Conservation (phyloP, 2,329 filamentous ascomycete species). For the Microcera coccophila region DNA sequence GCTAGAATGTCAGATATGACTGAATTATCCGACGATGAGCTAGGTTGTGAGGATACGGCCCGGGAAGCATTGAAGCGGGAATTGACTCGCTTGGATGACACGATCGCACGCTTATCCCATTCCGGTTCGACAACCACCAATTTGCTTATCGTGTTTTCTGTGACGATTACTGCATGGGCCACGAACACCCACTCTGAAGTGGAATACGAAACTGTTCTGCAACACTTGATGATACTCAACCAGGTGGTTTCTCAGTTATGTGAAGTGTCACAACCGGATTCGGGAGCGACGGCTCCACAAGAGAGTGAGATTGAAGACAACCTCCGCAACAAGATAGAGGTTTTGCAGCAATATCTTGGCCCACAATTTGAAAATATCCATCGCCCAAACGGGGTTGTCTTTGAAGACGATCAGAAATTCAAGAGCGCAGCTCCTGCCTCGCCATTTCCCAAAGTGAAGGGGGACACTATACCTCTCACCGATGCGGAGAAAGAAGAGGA, state of each 20-base stretch:
- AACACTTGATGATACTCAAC: neutral
- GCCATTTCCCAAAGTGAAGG: too few species aligned
- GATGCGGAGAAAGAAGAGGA: too few species aligned
- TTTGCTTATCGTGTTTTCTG: neutral
- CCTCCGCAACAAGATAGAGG: neutral
- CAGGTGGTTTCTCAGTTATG: neutral
- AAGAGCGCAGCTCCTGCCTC: too few species aligned
- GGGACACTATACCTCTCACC: too few species aligned
- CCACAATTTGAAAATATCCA: neutral
- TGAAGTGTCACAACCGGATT: neutral
- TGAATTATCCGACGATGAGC: neutral
- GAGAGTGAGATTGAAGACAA: neutral
- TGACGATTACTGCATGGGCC: neutral
- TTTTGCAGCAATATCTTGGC: too few species aligned
- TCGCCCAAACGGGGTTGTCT: neutral
- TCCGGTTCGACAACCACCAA: neutral
- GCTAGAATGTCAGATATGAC: constrained; percentile 4
- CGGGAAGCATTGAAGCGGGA: neutral
- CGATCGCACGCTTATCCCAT: neutral
- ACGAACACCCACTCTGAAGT: neutral
- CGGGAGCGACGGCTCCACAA: neutral
- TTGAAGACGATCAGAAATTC: too few species aligned
- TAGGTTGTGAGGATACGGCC: neutral
- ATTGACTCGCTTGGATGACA: neutral
- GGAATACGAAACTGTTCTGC: neutral